A percentile compares a stretch with the other conserved stretches of the same genome.
phyloP scores from a whole-genome alignment of 257 asterid genomes.

The Solanum commersonii region DNA sequence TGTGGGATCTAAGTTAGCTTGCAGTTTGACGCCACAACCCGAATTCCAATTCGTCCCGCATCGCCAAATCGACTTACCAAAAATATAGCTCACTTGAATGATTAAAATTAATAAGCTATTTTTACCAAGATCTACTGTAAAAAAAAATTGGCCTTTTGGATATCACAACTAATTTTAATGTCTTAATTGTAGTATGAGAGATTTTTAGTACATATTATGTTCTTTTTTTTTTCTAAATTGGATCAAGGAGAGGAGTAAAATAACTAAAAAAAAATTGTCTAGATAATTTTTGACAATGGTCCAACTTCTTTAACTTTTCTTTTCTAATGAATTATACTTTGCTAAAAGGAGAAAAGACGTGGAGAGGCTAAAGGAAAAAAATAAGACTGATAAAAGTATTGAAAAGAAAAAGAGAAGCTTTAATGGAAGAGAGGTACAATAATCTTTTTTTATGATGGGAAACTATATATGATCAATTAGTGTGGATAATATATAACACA shows the following conservation, averaged over 20 bases:
- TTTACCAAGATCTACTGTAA: not conserved
- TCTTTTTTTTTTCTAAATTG: not conserved
- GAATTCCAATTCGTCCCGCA: rapidly evolving
- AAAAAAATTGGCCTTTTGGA: not conserved
- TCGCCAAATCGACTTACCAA: not conserved
- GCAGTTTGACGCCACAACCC: rapidly evolving
- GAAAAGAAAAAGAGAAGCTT: constrained; percentile 2
- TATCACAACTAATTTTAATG: not conserved
- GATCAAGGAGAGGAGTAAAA: not conserved
- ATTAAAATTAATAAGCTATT: not conserved
- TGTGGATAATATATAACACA: not conserved
- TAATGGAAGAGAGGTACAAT: constrained; percentile 20
- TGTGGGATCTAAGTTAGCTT: not conserved
- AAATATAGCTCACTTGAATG: not conserved
- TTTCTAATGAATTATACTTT: not conserved
- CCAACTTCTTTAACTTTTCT: not conserved
- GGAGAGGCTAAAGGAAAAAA: constrained; percentile 3
- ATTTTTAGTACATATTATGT: not conserved
- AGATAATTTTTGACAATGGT: not conserved
- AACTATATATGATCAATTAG: not conserved
- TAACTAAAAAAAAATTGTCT: not conserved
- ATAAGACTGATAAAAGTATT: not conserved
- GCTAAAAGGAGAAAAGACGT: not conserved
- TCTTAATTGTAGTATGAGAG: not conserved
- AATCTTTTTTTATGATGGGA: constrained; percentile 1